phyloP scores from a whole-genome alignment of 768 basidiomycete genomes.

The Rhodosporidiobolus odoratus region DNA sequence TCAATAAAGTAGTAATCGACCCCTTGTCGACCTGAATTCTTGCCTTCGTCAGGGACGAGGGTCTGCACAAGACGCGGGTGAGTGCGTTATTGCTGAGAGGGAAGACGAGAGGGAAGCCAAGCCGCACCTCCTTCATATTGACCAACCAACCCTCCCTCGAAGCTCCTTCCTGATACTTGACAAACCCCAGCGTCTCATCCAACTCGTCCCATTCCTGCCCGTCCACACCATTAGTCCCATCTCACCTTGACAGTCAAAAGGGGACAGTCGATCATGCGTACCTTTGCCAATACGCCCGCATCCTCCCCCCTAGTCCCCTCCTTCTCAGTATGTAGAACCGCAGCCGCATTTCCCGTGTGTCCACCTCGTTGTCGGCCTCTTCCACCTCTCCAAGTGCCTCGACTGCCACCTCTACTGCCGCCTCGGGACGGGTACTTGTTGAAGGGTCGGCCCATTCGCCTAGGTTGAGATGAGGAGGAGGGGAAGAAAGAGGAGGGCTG shows the following conservation, averaged over 20 bases:
- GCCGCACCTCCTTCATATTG: constrained; percentile 92
- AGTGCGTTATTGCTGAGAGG: not conserved
- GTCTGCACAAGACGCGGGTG: constrained; percentile 55
- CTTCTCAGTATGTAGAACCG: constrained; percentile 23
- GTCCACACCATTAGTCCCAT: not conserved
- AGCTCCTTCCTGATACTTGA: constrained; percentile 68
- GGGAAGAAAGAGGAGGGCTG: not conserved
- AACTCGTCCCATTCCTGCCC: constrained; percentile 62
- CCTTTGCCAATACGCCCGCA: constrained; percentile 28
- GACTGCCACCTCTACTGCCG: constrained; percentile 16
- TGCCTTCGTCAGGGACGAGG: constrained; percentile 75
- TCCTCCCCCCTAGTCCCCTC: constrained; percentile 30
- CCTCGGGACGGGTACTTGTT: constrained; percentile 30
- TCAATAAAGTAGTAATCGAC: constrained; percentile 97
- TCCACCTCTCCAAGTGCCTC: constrained; percentile 28
- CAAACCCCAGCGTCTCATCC: constrained; percentile 89
- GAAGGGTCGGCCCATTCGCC: constrained; percentile 29
- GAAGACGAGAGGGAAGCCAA: not conserved
- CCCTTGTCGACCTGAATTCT: constrained; percentile 75
- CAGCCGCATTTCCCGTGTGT: constrained; percentile 43
- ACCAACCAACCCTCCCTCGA: constrained; percentile 86
- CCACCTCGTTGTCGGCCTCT: constrained; percentile 22
- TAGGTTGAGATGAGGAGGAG: not conserved
- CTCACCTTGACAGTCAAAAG: no score
- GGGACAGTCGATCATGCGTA: not conserved